phyloP scores from a whole-genome alignment of 257 asterid species.

The Capsicum pubescens region DNA sequence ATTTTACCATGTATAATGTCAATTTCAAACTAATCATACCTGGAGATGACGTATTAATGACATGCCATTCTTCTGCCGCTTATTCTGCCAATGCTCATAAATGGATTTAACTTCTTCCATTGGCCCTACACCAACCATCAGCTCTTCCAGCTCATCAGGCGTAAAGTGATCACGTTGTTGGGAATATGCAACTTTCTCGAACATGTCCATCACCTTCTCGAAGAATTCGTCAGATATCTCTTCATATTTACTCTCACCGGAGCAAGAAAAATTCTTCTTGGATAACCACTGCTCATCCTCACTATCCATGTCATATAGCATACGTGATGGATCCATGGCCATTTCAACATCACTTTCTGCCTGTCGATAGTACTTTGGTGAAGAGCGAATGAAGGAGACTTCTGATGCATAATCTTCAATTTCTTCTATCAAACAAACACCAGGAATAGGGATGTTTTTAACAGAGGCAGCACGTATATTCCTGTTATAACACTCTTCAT shows the following conservation, averaged over 20 bases:
- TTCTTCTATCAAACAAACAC: slow-evolving; percentile 77
- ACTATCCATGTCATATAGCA: slow-evolving; percentile 87
- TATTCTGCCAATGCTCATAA: slow-evolving; percentile 76
- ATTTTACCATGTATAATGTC: not conserved
- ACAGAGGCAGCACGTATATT: slow-evolving; percentile 97
- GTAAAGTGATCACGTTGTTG: slow-evolving; percentile 64
- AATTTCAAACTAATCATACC: slow-evolving; percentile 49
- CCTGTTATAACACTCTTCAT: slow-evolving; percentile 89
- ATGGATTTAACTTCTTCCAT: slow-evolving; percentile 54
- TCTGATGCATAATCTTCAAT: slow-evolving; percentile 55
- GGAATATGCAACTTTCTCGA: slow-evolving; percentile 79
- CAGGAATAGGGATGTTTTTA: slow-evolving; percentile 94
- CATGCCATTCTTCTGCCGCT: slow-evolving; percentile 80
- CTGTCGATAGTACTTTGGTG: slow-evolving; percentile 69
- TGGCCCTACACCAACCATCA: slow-evolving; percentile 58
- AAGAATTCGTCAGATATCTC: slow-evolving; percentile 73
- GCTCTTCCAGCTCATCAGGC: slow-evolving; percentile 71
- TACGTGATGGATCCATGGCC: slow-evolving; percentile 83
- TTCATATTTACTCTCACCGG: slow-evolving; percentile 37
- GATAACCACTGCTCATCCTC: slow-evolving; percentile 88
- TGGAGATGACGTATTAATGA: slow-evolving; percentile 85
- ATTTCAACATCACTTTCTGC: slow-evolving; percentile 84
- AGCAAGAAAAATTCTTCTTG: slow-evolving; percentile 34
- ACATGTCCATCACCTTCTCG: slow-evolving; percentile 72
- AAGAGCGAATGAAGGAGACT: slow-evolving; percentile 58